phyloP scores from a whole-genome alignment of 768 basidiomycete genomes.

The Tubosaeta brunneosetosa region DNA sequence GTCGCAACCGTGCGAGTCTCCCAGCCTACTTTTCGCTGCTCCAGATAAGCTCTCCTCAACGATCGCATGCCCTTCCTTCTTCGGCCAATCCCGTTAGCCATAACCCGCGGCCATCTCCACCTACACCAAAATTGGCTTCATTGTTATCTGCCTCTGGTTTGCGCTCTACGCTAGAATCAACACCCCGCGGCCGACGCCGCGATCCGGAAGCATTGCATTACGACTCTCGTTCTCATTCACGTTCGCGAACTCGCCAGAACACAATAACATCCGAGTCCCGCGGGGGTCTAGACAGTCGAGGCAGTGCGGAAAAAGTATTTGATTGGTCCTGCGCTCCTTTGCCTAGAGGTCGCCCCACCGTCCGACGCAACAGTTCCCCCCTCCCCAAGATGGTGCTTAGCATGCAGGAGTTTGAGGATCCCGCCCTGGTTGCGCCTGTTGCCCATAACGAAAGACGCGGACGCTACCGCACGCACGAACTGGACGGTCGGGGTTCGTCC shows the following conservation, averaged over 20 bases:
- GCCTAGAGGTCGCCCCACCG: conserved; percentile 41
- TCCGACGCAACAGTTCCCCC: conserved; percentile 56
- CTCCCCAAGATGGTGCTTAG: conserved; percentile 44
- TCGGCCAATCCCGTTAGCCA: conserved; percentile 40
- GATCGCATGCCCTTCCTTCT: conserved; percentile 35
- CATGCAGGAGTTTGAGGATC: conserved; percentile 32
- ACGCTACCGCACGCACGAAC: conserved; percentile 49
- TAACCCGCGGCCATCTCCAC: conserved; percentile 48
- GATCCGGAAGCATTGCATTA: conserved; percentile 33
- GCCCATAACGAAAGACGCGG: conserved; percentile 41
- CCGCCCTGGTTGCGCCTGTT: conserved; percentile 20
- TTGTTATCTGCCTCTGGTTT: conserved; percentile 30
- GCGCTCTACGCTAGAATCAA: conserved; percentile 37
- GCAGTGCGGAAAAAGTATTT: conserved; percentile 41
- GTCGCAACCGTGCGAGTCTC: conserved; percentile 66
- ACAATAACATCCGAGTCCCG: conserved; percentile 9
- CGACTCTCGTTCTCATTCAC: conserved; percentile 40
- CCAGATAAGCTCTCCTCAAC: conserved; percentile 45
- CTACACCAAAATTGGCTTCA: conserved; percentile 50
- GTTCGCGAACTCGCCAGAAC: conserved; percentile 31
- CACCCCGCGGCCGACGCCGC: conserved; percentile 52
- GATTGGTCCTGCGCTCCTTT: conserved; percentile 44
- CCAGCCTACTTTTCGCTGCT: conserved; percentile 75
- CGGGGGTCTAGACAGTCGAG: conserved; percentile 23
- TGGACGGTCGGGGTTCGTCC: conserved; percentile 39